Base-by-base conservation (phyloP, 78 protist genomes). In the Chrysochromulina tobinii region DNA sequence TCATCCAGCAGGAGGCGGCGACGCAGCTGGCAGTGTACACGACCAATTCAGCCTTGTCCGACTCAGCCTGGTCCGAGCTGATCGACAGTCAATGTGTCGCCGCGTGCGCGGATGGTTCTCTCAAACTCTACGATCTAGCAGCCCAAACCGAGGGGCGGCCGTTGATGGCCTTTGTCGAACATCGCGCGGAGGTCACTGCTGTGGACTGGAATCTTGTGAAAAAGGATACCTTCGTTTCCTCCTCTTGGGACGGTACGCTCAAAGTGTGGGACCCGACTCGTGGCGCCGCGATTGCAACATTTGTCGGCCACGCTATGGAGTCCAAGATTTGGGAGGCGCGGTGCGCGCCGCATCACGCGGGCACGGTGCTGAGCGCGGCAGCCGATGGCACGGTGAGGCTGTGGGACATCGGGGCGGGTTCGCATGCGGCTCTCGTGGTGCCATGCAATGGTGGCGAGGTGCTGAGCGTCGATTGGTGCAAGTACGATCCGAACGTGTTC, bases 41-140 rank as follows among this genome's bases (percentile, higher is more conserved):
- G 66, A 96, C 95, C 20, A 64, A 93, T 25, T 97, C 95, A 61
- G 96, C 97, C 66, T 55, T 94, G 61, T 95, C 94, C 59, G 98
- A 96, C 87, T 73, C 88, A 17, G 90, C 96, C 7, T 96, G 97
- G 96, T 77, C 91, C 51, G 98, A 96, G 73, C 93, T 79, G 91
- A 91, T 92, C 61, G 96, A 96, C 68, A 51, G 86, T 72, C 94
- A 92, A 27, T 8, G 95, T 58, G 94, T 95, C 20, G 58, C 90
- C 23, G 95, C 92, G 38, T 85, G 93, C 55, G 98, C 97, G 6
- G 98, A 96, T 61, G 96, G 97, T 21, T 92, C 96, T 18, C 69
- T 96, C 51, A 95, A 95, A 59, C 87, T 96, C 23, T 96, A 92
- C 94, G 95, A 96, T 81, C 89, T 75, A 51, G 8, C 23, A 3